phyloP scores from a whole-genome alignment of 2,329 filamentous ascomycete species.

The Pyrenophora seminiperda region DNA sequence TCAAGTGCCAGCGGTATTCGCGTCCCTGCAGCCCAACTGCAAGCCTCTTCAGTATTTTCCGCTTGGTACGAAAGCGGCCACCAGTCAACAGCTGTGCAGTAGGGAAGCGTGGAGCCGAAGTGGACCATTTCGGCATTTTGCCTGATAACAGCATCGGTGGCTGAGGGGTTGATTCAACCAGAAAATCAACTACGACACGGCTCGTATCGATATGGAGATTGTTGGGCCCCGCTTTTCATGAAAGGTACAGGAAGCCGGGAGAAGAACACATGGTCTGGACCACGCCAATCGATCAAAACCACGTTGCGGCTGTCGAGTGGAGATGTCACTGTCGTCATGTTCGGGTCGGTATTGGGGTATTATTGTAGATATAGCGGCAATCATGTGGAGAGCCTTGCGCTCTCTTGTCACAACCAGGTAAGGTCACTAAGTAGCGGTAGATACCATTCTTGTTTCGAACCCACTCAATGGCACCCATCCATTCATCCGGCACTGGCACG shows the following conservation, averaged over 20 bases:
- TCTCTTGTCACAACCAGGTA: no score
- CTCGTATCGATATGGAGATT: slow-evolving; percentile 4
- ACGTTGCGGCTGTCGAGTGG: not conserved
- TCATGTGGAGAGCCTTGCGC: no score
- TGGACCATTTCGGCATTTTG: not conserved
- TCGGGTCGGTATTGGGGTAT: not conserved
- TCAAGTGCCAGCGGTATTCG: not conserved
- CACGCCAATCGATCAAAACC: slow-evolving; percentile 1
- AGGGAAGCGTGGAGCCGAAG: not conserved
- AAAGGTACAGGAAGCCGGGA: not conserved
- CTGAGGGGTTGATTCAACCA: not conserved
- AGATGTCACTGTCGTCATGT: not conserved
- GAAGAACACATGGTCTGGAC: slow-evolving; percentile 5
- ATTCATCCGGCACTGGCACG: not conserved
- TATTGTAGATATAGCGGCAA: no score
- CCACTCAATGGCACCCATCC: no score
- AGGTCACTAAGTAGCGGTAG: no score
- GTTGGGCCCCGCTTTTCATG: slow-evolving; percentile 5
- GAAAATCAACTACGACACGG: not conserved
- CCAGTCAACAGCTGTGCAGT: not conserved
- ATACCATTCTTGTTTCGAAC: no score
- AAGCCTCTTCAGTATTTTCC: not conserved
- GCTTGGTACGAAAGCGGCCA: slow-evolving; percentile 1
- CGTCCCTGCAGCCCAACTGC: slow-evolving; percentile 2
- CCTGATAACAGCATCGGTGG: not conserved